Conservation (phyloP, 768 basidiomycete genomes). For the Leccinum obscurum region DNA sequence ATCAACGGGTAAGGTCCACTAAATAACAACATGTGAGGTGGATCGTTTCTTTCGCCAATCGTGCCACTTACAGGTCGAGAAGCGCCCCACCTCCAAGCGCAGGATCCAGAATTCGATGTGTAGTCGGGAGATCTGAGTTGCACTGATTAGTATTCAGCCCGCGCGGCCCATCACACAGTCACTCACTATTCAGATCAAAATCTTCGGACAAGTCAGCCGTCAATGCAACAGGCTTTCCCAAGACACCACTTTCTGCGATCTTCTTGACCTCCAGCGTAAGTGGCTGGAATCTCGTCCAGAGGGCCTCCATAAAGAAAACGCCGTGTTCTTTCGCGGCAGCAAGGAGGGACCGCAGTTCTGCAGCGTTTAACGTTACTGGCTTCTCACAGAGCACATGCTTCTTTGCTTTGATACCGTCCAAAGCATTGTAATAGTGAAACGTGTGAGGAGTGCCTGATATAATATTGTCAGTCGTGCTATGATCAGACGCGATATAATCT, state of each 20-base stretch:
- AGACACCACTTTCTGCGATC: constrained; percentile 57
- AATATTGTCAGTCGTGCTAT: constrained; percentile 3
- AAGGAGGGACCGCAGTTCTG: constrained; percentile 74
- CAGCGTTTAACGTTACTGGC: constrained; percentile 75
- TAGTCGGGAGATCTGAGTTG: constrained; percentile 57
- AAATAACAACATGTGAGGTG: constrained; percentile 6
- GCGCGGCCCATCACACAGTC: background rate
- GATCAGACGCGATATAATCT: background rate
- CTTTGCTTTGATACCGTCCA: constrained; percentile 72
- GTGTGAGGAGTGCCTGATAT: constrained; percentile 81
- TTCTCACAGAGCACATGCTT: constrained; percentile 92
- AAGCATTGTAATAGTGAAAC: constrained; percentile 74
- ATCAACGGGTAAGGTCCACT: constrained; percentile 83
- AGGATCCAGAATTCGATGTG: constrained; percentile 79
- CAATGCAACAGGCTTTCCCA: constrained; percentile 66
- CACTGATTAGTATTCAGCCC: background rate
- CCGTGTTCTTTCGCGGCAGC: constrained; percentile 72
- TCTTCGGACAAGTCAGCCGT: constrained; percentile 78
- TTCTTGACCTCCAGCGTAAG: constrained; percentile 63
- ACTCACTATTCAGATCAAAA: constrained; percentile 61
- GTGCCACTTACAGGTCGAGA: constrained; percentile 68
- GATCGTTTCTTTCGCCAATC: background rate
- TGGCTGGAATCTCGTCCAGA: constrained; percentile 87
- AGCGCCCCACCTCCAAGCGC: constrained; percentile 79
- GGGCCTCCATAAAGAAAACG: constrained; percentile 90